Percentiles rank a stretch among this genome's conserved stretches.
These are phyloP conservation scores for Puccinia horiana DNA, from an alignment of 1,284 basidiomycete species.

Conservation along the genomic window DNA sequence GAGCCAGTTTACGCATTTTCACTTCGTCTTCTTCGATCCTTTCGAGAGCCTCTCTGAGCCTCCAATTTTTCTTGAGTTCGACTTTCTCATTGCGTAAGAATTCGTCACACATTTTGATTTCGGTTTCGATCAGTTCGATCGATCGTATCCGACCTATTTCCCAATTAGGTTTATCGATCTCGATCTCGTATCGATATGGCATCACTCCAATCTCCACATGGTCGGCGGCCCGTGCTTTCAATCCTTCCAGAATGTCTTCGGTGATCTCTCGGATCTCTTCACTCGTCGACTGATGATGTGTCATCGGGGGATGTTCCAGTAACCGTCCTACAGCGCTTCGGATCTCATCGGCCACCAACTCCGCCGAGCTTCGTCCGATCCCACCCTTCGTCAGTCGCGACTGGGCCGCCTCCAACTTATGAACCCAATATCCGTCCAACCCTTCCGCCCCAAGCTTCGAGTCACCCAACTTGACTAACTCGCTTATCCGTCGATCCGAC, in stretches of 20 bases:
- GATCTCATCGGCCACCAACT: slow-evolving; percentile 91
- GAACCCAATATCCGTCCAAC: slow-evolving; percentile 87
- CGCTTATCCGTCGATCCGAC: slow-evolving; percentile 79
- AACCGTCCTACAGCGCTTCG: slow-evolving; percentile 66
- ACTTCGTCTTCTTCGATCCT: slow-evolving; percentile 84
- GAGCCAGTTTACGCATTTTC: slow-evolving; percentile 69
- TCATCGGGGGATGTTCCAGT: slow-evolving; percentile 73
- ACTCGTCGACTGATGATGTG: slow-evolving; percentile 79
- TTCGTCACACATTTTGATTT: slow-evolving; percentile 77
- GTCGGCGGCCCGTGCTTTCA: slow-evolving; percentile 87
- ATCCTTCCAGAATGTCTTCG: slow-evolving; percentile 85
- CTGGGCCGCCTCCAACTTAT: slow-evolving; percentile 90
- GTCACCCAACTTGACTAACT: slow-evolving; percentile 75
- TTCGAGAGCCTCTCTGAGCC: slow-evolving; percentile 73
- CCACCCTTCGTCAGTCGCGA: slow-evolving; percentile 93
- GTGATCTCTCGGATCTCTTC: slow-evolving; percentile 88
- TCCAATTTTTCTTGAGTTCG: slow-evolving; percentile 76
- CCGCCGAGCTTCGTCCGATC: slow-evolving; percentile 88
- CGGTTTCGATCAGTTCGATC: slow-evolving; percentile 77
- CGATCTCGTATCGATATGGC: slow-evolving; percentile 95
- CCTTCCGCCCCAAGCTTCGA: slow-evolving; percentile 68
- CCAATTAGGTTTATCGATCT: slow-evolving; percentile 88
- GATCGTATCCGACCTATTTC: slow-evolving; percentile 75
- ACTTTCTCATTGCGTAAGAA: slow-evolving; percentile 66
- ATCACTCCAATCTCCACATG: slow-evolving; percentile 99